Conservation (phyloP, 2,329 filamentous ascomycete genomes). For the Talaromyces sp. region DNA sequence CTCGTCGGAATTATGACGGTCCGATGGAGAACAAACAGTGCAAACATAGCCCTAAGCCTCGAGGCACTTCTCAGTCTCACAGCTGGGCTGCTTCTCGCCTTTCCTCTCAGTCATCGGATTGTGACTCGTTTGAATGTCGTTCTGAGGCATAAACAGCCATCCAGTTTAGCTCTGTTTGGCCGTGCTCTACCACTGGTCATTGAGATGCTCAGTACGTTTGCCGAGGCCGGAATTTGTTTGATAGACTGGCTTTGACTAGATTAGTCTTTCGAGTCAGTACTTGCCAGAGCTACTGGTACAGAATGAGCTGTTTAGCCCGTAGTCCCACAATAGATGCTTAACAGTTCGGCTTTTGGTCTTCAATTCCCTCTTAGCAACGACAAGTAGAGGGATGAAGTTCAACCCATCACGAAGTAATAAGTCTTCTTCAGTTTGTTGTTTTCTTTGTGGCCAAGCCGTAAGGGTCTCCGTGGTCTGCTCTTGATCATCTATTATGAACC, state of each 20-base stretch:
- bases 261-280: neutral
- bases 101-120: neutral
- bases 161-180: neutral
- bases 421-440: too few species aligned
- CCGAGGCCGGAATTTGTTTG: neutral
- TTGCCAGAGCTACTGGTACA: neutral
- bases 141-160: neutral
- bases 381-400: too few species aligned
- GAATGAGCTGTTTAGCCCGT: neutral
- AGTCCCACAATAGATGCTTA: neutral
- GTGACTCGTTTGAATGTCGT: neutral
- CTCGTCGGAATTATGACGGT: conserved; percentile 10
- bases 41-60: conserved; percentile 8
- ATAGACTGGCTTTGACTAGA: neutral
- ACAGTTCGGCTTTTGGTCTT: neutral
- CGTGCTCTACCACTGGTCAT: too few species aligned
- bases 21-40: conserved; percentile 10
- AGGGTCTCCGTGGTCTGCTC: too few species aligned
- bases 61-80: neutral
- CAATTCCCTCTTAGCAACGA: neutral
- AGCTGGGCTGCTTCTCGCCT: neutral
- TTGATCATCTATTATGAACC: too few species aligned
- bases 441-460: too few species aligned
- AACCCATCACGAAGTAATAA: too few species aligned
- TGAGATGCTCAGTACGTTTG: too few species aligned